Evolutionary conservation across 2,329 filamentous ascomycete genomes (phyloP).

Genomic region (Sclerotinia spermophila): DNA sequence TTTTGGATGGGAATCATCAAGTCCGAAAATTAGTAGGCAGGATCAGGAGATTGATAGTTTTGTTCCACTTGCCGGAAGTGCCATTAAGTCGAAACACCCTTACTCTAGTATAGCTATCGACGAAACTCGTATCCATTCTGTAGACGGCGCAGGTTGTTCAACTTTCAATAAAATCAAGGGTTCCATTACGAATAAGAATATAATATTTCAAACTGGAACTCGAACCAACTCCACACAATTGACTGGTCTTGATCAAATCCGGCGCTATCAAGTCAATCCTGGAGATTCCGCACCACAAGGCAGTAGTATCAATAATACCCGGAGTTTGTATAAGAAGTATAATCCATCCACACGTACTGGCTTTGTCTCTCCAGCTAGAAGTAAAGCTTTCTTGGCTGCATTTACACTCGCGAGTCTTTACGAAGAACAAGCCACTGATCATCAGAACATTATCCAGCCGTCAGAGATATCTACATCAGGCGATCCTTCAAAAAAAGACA

Average conservation of each 20-base stretch:
- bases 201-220: neutral
- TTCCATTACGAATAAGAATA: constrained; percentile 7
- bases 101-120: neutral
- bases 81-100: neutral
- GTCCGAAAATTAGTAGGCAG: neutral
- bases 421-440: neutral
- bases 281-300: neutral
- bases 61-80: neutral
- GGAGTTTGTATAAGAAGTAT: constrained; percentile 23
- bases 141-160: constrained; percentile 27
- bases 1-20: constrained; percentile 27
- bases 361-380: neutral
- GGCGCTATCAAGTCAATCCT: constrained; percentile 23
- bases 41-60: neutral
- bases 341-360: constrained; percentile 1
- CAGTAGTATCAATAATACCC: constrained; percentile 26
- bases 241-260: constrained; percentile 18
- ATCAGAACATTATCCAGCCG: neutral
- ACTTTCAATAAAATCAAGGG: constrained; percentile 16
- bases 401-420: constrained; percentile 18
- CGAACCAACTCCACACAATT: neutral
- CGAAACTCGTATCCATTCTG: constrained; percentile 13
- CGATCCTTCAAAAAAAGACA: neutral
- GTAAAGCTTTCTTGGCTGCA: constrained; percentile 17
- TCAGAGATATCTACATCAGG: neutral